Evolutionary conservation across 768 basidiomycete genomes (phyloP).

Genomic region (Bullera alba): DNA sequence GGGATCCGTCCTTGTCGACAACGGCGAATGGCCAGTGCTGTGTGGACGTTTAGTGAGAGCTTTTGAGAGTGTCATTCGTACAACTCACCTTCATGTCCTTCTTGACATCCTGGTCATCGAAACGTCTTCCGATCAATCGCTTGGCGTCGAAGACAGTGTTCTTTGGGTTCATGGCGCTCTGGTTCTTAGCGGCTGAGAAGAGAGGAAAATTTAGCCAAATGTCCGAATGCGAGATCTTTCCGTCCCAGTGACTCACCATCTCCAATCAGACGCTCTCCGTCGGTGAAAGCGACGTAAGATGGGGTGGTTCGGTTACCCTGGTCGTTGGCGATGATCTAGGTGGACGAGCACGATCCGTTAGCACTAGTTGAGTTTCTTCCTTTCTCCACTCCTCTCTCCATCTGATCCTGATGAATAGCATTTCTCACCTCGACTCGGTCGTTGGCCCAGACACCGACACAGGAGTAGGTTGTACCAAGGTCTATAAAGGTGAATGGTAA

Average conservation of each 20-base stretch:
- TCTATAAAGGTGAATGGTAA: conserved; percentile 13
- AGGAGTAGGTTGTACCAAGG: conserved; percentile 50
- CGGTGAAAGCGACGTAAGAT: conserved; percentile 97
- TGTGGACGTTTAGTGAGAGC: not conserved
- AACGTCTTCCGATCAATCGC: conserved; percentile 95
- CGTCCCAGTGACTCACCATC: conserved; percentile 68
- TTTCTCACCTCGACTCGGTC: conserved; percentile 46
- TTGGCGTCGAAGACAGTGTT: conserved; percentile 99
- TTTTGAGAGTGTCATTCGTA: not conserved
- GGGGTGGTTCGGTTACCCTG: conserved; percentile 98
- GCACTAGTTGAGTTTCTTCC: conserved; percentile 4
- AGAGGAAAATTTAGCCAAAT: not conserved
- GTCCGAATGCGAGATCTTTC: not conserved
- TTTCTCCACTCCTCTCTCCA: not conserved
- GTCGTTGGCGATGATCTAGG: conserved; percentile 45
- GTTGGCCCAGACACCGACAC: conserved; percentile 48
- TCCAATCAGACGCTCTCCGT: conserved; percentile 93
- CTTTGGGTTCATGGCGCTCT: conserved; percentile 98
- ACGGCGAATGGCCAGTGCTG: conserved; percentile 96
- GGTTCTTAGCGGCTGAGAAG: conserved; percentile 54
- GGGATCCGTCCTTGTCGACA: conserved; percentile 92
- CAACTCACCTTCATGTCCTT: conserved; percentile 50
- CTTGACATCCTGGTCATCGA: conserved; percentile 60
- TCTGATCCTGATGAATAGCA: not conserved
- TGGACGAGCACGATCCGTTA: too few relatives aligned